Evolutionary conservation across 768 basidiomycete species (phyloP).

Genomic region (Tulasnella calospora): DNA sequence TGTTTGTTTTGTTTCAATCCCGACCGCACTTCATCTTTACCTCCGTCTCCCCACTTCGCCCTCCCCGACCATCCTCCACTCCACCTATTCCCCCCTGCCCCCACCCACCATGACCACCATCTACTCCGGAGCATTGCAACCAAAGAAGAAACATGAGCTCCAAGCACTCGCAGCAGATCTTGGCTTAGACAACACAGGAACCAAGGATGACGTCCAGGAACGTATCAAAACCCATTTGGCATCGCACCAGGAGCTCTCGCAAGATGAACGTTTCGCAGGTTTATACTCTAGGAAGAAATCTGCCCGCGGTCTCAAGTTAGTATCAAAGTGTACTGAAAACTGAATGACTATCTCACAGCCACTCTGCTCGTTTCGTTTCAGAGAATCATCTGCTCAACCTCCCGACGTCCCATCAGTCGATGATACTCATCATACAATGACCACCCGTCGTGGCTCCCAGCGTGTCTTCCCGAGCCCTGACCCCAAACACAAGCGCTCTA

Average conservation of each 20-base stretch:
- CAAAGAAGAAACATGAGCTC: constrained; percentile 66
- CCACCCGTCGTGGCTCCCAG: constrained; percentile 17
- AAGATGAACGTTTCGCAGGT: constrained; percentile 54
- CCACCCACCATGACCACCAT: background rate
- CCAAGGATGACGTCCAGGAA: constrained; percentile 57
- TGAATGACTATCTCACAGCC: constrained; percentile 26
- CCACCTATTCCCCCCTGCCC: background rate
- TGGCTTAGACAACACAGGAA: constrained; percentile 54
- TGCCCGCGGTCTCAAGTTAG: constrained; percentile 14
- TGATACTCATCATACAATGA: constrained; percentile 34
- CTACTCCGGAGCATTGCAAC: constrained; percentile 14
- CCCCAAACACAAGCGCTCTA: background rate
- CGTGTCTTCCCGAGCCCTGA: background rate
- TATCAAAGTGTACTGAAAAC: background rate
- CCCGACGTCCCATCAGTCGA: constrained; percentile 30
- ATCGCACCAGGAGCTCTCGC: constrained; percentile 51
- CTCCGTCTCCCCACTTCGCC: constrained; percentile 3
- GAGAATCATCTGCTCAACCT: constrained; percentile 27
- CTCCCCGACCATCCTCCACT: background rate
- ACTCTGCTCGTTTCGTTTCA: constrained; percentile 36
- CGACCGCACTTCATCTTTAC: constrained; percentile 2
- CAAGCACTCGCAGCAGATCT: constrained; percentile 49
- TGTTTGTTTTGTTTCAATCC: constrained; percentile 5
- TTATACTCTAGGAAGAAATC: constrained; percentile 39
- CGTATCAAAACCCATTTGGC: constrained; percentile 60